Base-by-base conservation (phyloP, 768 basidiomycete genomes). In the Naganishia randhawae region DNA sequence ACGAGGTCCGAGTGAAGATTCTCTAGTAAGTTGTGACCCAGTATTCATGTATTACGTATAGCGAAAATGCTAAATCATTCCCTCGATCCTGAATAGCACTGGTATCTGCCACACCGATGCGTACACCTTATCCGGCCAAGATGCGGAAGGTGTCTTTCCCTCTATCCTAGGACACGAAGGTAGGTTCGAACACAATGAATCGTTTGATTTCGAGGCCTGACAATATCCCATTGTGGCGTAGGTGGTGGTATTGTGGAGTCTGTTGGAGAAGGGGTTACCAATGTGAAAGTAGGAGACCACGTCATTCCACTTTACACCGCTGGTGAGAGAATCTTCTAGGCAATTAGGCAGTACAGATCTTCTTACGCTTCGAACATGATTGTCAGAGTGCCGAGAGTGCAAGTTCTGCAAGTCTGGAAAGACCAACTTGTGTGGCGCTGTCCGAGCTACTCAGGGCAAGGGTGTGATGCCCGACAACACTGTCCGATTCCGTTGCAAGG, bases 91-190 rank as follows among this genome's bases (percentile, higher is more conserved):
- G 19, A n/a, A 69, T 65, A 81, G 80, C 83, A 96, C 92, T 53
- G 96, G 94, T 70, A 89, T 99, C 78, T 99, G 96, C 82, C 94
- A 98, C 81, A 97, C 95, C 65, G 94, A 98, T 76, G 93, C 94
- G 77, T 98, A 94, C 83, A 94, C 92, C 70, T 88, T 93, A 77
- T 93, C 91, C 78, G 93, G 94, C 66, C 89, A 89, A 80, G 95
- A 99, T 79, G 87, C 93, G 50, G 96, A 98, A 85, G 94, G 93
- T 70, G 78, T 88, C 55, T 95, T 94, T 84, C 93, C 92, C 41
- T 88, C 90, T 71, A 92, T 97, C 76, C 86, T 97, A 69, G 93
- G 92, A 33, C 93, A 96, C 77, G 94, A 96, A 82, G 93, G 94
- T 71, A 0, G 61, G 65, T 55, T 9, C 51, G 32, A 6, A n/a